Evolutionary conservation across 768 basidiomycete genomes (phyloP), one percentile per base, ranked within the genome.

Genomic region (Mycena epipterygia): DNA sequence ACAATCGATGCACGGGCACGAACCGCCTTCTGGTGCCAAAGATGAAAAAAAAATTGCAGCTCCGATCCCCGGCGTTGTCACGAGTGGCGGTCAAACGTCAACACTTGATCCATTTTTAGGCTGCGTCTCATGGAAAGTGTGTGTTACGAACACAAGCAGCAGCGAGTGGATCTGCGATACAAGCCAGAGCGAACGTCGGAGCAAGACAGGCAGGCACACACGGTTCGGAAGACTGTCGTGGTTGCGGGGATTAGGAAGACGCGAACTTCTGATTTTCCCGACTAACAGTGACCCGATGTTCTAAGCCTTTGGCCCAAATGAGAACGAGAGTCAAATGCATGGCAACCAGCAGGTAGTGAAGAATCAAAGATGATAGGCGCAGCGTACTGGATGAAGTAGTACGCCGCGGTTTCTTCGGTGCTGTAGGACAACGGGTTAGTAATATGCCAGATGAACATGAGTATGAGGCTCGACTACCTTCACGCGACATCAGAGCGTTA

Each of bases 71-170:
- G n/a, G n/a, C n/a, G n/a, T n/a, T n/a, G n/a, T n/a, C n/a, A n/a
- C n/a, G n/a, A n/a, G n/a, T n/a, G n/a, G n/a, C n/a, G n/a, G n/a
- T n/a, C n/a, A n/a, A n/a, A n/a, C n/a, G n/a, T n/a, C n/a, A n/a
- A n/a, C n/a, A n/a, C n/a, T n/a, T n/a, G n/a, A n/a, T n/a, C n/a
- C n/a, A n/a, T n/a, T n/a, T n/a, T n/a, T n/a, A n/a, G n/a, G n/a
- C n/a, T n/a, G 46, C 60, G 23, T 42, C 57, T 23, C 35, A 25
- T 41, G 2, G 46, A 61, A 8, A 61, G 59, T 14, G 59, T 61
- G 59, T 32, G 59, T 61, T 7, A 48, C 59, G 59, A 61, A 61
- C 9, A 61, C 59, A 5, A 61, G 23, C 46, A 61, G n/a, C 42
- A 46, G 46, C 8, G 60, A 62, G 51, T 35, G 39, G n/a, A n/a